A percentile compares a stretch with the other conserved stretches of the same genome.
phyloP scores from a whole-genome alignment of 306 rosid genomes.

The Quercus glauca region DNA sequence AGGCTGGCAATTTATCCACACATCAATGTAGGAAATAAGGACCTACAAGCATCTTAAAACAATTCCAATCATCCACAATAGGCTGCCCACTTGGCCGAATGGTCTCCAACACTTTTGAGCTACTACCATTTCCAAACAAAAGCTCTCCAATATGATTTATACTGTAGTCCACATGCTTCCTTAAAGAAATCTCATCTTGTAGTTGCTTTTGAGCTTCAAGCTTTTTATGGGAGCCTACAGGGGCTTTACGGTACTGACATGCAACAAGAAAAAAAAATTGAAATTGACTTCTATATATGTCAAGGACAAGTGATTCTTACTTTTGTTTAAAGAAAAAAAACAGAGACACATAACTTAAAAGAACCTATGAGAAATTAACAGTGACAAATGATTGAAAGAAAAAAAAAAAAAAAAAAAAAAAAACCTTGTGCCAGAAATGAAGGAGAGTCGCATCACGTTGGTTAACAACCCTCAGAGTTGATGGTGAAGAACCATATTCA shows the following conservation, averaged over 20 bases:
- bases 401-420: background rate
- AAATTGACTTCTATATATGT: background rate
- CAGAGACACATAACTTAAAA: too few species aligned
- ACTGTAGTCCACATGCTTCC: slow-evolving; percentile 21
- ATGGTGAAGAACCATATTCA: background rate
- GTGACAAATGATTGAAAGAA: background rate
- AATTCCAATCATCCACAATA: slow-evolving; percentile 43
- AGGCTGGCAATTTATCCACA: background rate
- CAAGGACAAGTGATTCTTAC: too few species aligned
- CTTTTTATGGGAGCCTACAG: slow-evolving; percentile 26
- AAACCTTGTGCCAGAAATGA: slow-evolving; percentile 34
- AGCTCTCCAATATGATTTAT: slow-evolving; percentile 26
- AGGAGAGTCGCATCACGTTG: slow-evolving; percentile 36
- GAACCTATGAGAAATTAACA: background rate
- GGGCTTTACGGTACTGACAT: slow-evolving; percentile 32
- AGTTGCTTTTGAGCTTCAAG: slow-evolving; percentile 29
- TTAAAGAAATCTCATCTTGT: slow-evolving; percentile 13
- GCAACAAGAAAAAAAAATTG: background rate
- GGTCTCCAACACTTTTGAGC: slow-evolving; percentile 13
- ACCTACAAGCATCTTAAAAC: slow-evolving; percentile 39
- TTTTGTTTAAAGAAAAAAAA: background rate
- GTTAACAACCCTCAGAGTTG: slow-evolving; percentile 17
- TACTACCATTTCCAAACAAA: slow-evolving; percentile 28
- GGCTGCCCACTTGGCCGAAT: slow-evolving; percentile 36
- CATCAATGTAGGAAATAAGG: background rate